Evolutionary conservation across 345 rosid genomes (phyloP).

Genomic region (Lumnitzera racemosa): DNA sequence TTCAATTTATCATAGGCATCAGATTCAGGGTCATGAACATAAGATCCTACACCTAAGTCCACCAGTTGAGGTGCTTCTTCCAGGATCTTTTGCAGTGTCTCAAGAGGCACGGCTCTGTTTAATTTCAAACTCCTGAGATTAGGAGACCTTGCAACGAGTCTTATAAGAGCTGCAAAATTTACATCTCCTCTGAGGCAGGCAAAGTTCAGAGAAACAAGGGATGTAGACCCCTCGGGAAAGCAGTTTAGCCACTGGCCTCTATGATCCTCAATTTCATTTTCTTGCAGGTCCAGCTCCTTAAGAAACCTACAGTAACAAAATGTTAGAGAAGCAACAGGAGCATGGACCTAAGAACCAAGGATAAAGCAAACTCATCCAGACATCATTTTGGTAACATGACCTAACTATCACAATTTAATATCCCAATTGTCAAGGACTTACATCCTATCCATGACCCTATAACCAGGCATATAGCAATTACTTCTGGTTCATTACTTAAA

Average conservation of each 20-base stretch:
- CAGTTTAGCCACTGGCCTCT: constrained; percentile 91
- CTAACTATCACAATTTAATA: too few species aligned
- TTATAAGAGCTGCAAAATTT: constrained; percentile 65
- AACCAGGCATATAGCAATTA: too few species aligned
- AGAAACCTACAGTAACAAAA: constrained; percentile 37
- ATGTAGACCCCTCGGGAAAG: constrained; percentile 71
- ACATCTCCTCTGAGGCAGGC: constrained; percentile 91
- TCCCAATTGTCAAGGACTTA: too few species aligned
- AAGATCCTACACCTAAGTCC: constrained; percentile 92
- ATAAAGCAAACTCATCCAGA: background rate
- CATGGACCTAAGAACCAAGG: background rate
- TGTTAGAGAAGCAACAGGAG: constrained; percentile 6
- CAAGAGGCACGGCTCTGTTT: constrained; percentile 73
- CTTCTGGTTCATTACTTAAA: too few species aligned
- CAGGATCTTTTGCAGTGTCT: constrained; percentile 55
- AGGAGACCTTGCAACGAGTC: constrained; percentile 89
- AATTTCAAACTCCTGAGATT: constrained; percentile 76
- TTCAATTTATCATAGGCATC: constrained; percentile 41
- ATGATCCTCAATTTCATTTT: constrained; percentile 90
- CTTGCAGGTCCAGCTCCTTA: constrained; percentile 94
- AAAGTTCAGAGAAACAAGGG: constrained; percentile 75
- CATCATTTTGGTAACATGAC: background rate
- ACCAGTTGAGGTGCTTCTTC: constrained; percentile 56
- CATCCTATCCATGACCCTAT: too few species aligned
- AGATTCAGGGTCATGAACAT: constrained; percentile 53